A percentile compares a stretch with the other conserved stretches of the same genome.
Conservation (phyloP, 495 filamentous ascomycete genomes). For the Neurospora sp. region DNA sequence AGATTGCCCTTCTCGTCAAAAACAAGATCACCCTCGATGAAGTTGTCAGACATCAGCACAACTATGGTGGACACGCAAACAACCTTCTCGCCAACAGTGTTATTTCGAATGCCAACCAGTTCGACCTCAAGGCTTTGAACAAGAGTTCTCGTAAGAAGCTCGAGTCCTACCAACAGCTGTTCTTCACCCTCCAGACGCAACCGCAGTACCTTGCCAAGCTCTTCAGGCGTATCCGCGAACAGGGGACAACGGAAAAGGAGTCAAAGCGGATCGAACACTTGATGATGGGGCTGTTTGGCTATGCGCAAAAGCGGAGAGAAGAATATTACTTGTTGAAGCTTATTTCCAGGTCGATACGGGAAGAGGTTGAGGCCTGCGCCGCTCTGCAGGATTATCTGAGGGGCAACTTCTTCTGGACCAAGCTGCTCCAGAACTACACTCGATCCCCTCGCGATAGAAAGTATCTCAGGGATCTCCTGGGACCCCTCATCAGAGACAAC, state of each 20-base stretch:
- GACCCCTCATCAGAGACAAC: slow-evolving; percentile 72
- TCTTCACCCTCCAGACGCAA: slow-evolving; percentile 95
- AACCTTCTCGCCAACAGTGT: slow-evolving; percentile 76
- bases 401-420: slow-evolving; percentile 87
- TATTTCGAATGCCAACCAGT: slow-evolving; percentile 82
- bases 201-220: slow-evolving; percentile 85
- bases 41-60: slow-evolving; percentile 93
- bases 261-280: slow-evolving; percentile 82
- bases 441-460: slow-evolving; percentile 89
- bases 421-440: slow-evolving; percentile 75
- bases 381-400: slow-evolving; percentile 77
- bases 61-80: slow-evolving; percentile 86
- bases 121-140: slow-evolving; percentile 94
- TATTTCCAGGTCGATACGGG: slow-evolving; percentile 68
- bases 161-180: slow-evolving; percentile 93
- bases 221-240: slow-evolving; percentile 73
- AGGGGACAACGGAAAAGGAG: slow-evolving; percentile 83
- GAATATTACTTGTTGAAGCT: slow-evolving; percentile 95
- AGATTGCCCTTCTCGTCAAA: slow-evolving; percentile 95
- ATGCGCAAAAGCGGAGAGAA: slow-evolving; percentile 91
- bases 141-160: slow-evolving; percentile 90
- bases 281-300: slow-evolving; percentile 95
- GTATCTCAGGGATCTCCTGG: slow-evolving; percentile 76
- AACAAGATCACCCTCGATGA: slow-evolving; percentile 99
- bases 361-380: slow-evolving; percentile 69